These are phyloP conservation scores for Zopfochytrium polystomum DNA, from an alignment of 371 early-diverging fungal genomes.

Conservation along the genomic window DNA sequence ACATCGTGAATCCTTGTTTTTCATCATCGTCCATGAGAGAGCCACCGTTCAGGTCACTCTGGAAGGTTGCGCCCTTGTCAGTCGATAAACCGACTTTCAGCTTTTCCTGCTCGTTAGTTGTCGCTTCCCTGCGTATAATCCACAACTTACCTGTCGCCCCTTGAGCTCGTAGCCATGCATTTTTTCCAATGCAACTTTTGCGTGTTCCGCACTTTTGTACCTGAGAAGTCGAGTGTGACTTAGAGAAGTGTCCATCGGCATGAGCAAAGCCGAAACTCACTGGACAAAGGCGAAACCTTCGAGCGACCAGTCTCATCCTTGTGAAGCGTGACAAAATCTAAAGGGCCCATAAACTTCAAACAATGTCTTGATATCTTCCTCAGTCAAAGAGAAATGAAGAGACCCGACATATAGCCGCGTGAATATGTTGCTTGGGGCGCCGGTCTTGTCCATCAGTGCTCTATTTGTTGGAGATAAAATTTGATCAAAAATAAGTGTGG, in stretches of 20 bases:
- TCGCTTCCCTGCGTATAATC: too few relatives aligned
- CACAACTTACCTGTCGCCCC: slow-evolving; percentile 47
- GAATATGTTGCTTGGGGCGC: slow-evolving; percentile 27
- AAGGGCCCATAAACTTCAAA: slow-evolving; percentile 85
- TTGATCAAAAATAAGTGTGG: too few relatives aligned
- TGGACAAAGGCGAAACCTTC: slow-evolving; percentile 86
- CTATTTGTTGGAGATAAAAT: slow-evolving; percentile 5
- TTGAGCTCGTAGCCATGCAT: slow-evolving; percentile 85
- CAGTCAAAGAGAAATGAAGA: slow-evolving; percentile 74
- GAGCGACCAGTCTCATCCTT: slow-evolving; percentile 81
- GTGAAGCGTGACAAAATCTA: slow-evolving; percentile 80
- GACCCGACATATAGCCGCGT: slow-evolving; percentile 80
- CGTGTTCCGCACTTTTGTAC: slow-evolving; percentile 69
- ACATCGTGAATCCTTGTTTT: slow-evolving; percentile 65
- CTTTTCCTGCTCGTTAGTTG: too few relatives aligned
- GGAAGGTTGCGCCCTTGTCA: slow-evolving; percentile 51
- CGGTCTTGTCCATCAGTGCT: neutral
- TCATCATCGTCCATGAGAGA: slow-evolving; percentile 56
- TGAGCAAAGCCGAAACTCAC: slow-evolving; percentile 44
- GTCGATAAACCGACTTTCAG: slow-evolving; percentile 79
- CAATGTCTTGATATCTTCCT: slow-evolving; percentile 76
- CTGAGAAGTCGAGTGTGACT: slow-evolving; percentile 40
- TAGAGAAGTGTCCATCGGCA: slow-evolving; percentile 28
- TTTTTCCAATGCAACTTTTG: slow-evolving; percentile 75
- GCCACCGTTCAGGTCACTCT: neutral